These are phyloP conservation scores for Ustilago tritici DNA, from an alignment of 1,284 basidiomycete species.

Conservation along the genomic window DNA sequence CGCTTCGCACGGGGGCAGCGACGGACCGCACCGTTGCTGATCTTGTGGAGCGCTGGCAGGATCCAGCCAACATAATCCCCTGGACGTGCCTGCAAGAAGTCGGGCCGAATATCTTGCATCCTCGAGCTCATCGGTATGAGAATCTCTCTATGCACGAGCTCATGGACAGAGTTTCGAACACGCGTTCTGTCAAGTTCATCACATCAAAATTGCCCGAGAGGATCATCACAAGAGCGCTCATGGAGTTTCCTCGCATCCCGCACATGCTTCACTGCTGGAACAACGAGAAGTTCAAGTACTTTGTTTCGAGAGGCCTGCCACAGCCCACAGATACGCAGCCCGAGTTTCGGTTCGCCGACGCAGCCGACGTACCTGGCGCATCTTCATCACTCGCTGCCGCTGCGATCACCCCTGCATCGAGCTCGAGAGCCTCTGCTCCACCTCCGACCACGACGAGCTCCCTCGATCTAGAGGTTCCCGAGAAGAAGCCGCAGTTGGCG, in stretches of 20 bases:
- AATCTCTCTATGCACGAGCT: conserved; percentile 28
- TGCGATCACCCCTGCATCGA: background rate
- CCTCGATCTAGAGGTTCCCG: background rate
- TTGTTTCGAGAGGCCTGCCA: conserved; percentile 11
- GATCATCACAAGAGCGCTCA: conserved; percentile 29
- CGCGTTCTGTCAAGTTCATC: conserved; percentile 21
- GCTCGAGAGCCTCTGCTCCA: conserved; percentile 6
- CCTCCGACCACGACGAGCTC: background rate
- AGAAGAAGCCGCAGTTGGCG: background rate
- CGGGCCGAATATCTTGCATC: conserved; percentile 28
- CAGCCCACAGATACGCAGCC: conserved; percentile 35
- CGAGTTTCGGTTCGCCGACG: conserved; percentile 32
- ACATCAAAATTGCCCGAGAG: conserved; percentile 20
- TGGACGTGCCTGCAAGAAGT: conserved; percentile 40
- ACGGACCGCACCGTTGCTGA: conserved; percentile 21
- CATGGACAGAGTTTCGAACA: conserved; percentile 27
- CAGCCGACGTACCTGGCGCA: background rate
- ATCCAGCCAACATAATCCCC: conserved; percentile 38
- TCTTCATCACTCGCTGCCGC: background rate
- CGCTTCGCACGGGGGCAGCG: conserved; percentile 7
- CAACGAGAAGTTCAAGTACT: conserved; percentile 35
- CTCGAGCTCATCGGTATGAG: conserved; percentile 21
- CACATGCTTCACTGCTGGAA: conserved; percentile 46
- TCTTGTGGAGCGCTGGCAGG: conserved; percentile 39
- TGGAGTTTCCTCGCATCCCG: conserved; percentile 44